Evolutionary conservation across 2,329 filamentous ascomycete species (phyloP), one percentile per base, ranked within the genome.

Genomic region (Fusarium sp.): DNA sequence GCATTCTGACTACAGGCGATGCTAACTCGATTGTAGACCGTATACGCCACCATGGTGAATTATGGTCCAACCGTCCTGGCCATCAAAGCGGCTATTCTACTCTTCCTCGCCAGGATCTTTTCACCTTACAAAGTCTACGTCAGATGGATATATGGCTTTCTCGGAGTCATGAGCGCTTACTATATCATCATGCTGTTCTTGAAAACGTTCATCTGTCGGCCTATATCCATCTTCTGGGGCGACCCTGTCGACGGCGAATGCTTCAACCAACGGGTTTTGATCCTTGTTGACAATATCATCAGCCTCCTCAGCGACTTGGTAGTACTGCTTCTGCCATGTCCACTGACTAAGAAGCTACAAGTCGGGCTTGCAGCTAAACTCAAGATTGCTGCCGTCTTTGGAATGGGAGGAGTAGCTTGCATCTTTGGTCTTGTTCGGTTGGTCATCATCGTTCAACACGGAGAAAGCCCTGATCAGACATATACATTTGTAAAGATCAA

Each of bases 401-500:
- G 59, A 0, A 54, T 63, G 4, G 59, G 59, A 3, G 59, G 59
- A 0, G 47, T 63, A 0, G 59, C 59, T 1, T 63, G 59, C 11
- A 47, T 63, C 10, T 63, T 63, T 31, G 47, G 59, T 2, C 53
- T 63, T 9, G 23, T 63, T 8, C 21, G 59, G 11, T 13, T 63
- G 1, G 59, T 63, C 2, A 59, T 63, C 0, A 63, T 63, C 3
- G 49, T 63, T 6, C 37, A 60, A 9, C 53, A 63, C 0, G 59
- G 59, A 14, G 48, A 63, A 36, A 63, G 59, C 8, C 17, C 31
- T 1, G 59, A 63, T 6, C 59, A 63, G 32, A 63, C 59, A 1
- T 63, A 63, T 4, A 36, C 38, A 6, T 63, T 63, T 43, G 32
- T 63, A 1, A 59, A 63, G 53, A 63, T 63, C 44, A 63, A 63